These are phyloP conservation scores for Agaricus bisporus DNA, from an alignment of 768 basidiomycete species.

Conservation along the genomic window DNA sequence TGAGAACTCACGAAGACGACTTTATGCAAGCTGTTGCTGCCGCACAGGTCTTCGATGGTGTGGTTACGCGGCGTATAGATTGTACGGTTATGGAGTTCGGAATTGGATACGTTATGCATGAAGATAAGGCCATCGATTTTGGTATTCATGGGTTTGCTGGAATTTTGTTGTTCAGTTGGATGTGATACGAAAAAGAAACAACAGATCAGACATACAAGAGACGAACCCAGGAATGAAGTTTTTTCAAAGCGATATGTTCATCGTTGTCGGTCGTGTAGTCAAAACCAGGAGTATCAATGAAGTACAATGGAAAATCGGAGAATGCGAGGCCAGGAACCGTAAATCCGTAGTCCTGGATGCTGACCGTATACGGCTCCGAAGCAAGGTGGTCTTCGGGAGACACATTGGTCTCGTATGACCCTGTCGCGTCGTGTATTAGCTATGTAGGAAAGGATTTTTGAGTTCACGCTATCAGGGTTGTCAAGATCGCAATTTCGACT, in stretches of 20 bases:
- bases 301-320: conserved; percentile 5
- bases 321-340: conserved; percentile 1
- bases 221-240: neutral
- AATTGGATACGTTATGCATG: neutral
- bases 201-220: neutral
- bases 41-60: conserved; percentile 1
- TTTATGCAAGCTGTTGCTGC: neutral
- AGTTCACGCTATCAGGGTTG: no score
- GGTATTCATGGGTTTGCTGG: neutral
- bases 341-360: neutral
- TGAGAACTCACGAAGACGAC: conserved; percentile 2
- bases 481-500: neutral
- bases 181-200: no score
- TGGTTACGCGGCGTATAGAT: neutral
- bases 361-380: neutral
- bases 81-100: neutral
- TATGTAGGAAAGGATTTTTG: neutral
- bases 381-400: neutral
- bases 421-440: conserved; percentile 3
- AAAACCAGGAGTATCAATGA: conserved; percentile 7
- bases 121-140: conserved; percentile 2
- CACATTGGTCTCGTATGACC: neutral
- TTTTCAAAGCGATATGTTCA: neutral
- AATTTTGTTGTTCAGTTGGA: neutral
- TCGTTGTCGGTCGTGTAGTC: neutral